These are phyloP conservation scores for Chlorella sp. DNA, from an alignment of 139 green algal genomes.

Conservation along the genomic window DNA sequence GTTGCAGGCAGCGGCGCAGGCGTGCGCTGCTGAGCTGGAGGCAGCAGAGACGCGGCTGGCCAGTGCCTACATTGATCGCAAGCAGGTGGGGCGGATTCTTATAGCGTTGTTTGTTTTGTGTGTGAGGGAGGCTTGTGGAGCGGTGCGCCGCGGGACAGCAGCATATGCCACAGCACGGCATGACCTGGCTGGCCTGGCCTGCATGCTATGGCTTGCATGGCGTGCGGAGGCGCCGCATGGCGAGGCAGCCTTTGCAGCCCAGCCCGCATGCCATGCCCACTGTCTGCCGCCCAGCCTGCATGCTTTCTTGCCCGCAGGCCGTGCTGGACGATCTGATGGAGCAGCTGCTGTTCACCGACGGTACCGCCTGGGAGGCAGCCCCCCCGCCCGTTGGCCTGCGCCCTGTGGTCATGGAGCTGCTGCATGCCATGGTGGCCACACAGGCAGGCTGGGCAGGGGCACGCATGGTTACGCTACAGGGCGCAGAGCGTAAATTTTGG, in stretches of 20 bases:
- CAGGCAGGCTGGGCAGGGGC: not conserved
- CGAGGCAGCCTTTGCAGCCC: too few species aligned
- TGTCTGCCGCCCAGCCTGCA: too few species aligned
- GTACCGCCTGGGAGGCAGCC: slow-evolving; percentile 26
- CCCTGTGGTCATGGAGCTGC: slow-evolving; percentile 43
- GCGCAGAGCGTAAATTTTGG: not conserved
- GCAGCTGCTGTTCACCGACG: slow-evolving; percentile 44
- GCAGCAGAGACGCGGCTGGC: not conserved
- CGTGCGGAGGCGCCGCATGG: too few species aligned
- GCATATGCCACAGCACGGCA: not conserved
- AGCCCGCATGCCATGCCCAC: too few species aligned
- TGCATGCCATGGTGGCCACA: slow-evolving; percentile 54
- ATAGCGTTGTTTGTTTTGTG: not conserved
- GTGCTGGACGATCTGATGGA: slow-evolving; percentile 32
- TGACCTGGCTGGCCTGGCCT: too few species aligned
- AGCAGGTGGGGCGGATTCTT: not conserved
- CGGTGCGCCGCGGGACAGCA: too few species aligned
- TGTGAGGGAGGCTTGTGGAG: too few species aligned
- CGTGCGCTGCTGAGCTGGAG: slow-evolving; percentile 14
- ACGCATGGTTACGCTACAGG: not conserved
- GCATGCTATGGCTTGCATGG: too few species aligned
- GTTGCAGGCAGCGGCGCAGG: slow-evolving; percentile 12
- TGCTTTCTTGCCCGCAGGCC: not conserved
- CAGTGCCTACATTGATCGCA: slow-evolving; percentile 1
- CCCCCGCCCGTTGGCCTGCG: slow-evolving; percentile 32